These are phyloP conservation scores for Oryza longistaminata DNA, from an alignment of 176 grass and related monocot species.

Conservation along the genomic window DNA sequence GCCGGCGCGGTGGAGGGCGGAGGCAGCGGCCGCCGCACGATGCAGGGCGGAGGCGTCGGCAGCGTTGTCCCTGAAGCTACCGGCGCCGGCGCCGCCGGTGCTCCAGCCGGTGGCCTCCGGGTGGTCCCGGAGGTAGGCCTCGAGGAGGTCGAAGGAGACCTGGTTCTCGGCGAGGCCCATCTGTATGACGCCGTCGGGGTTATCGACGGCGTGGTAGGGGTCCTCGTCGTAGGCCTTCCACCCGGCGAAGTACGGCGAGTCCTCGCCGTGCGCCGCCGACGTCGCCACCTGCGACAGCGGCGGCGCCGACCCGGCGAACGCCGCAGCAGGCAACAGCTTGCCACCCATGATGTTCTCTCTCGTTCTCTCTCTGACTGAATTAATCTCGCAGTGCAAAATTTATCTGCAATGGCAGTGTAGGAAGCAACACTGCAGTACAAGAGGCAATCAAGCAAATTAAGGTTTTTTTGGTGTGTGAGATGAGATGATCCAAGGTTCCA, in stretches of 20 bases:
- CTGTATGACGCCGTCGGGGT: constrained; percentile 80
- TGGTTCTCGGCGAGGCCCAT: constrained; percentile 97
- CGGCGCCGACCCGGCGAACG: not conserved
- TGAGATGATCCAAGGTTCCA: constrained; percentile 14
- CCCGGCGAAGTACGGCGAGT: constrained; percentile 88
- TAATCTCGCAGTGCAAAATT: no score
- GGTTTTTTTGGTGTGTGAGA: not conserved
- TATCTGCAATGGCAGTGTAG: no score
- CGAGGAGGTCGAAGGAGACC: constrained; percentile 88
- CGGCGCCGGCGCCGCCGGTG: not conserved
- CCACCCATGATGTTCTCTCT: constrained; percentile 42
- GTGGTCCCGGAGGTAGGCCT: constrained; percentile 63
- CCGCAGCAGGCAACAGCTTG: constrained; percentile 34
- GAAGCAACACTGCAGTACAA: no score
- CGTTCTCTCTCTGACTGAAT: not conserved
- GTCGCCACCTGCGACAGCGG: constrained; percentile 60
- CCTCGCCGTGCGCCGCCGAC: constrained; percentile 68
- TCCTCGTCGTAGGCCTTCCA: constrained; percentile 85
- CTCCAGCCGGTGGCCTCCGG: constrained; percentile 53
- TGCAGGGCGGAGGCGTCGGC: no score
- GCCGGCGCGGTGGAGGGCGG: no score
- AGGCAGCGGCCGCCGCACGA: no score
- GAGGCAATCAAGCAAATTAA: no score
- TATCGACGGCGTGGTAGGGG: constrained; percentile 62
- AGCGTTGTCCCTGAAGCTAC: constrained; percentile 70